phyloP scores from a whole-genome alignment of 176 grass and related monocot genomes.

The Themeda triandra region DNA sequence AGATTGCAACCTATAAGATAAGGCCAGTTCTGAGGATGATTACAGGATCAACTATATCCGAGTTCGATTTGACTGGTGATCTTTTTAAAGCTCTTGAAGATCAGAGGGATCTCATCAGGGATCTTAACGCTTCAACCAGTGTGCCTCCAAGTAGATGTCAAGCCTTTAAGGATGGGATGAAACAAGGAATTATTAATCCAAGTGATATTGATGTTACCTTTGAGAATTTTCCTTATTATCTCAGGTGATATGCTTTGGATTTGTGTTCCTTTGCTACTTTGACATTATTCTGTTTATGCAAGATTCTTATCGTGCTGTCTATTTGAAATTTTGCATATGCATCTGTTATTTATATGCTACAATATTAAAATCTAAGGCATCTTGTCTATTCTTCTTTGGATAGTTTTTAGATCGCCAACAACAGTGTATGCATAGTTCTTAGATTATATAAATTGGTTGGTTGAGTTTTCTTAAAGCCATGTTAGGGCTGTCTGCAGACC shows the following conservation, averaged over 20 bases:
- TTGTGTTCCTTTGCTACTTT: conserved; percentile 26
- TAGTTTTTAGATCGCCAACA: conserved; percentile 21
- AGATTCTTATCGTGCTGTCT: background rate
- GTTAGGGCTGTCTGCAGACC: background rate
- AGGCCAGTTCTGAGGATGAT: conserved; percentile 73
- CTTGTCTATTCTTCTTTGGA: conserved; percentile 1
- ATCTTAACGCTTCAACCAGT: conserved; percentile 45
- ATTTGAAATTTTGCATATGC: conserved; percentile 10
- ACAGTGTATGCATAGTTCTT: background rate
- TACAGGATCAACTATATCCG: conserved; percentile 60
- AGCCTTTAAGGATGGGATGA: conserved; percentile 90
- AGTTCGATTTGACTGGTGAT: conserved; percentile 85
- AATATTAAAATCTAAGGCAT: conserved; percentile 16
- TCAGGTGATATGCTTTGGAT: conserved; percentile 67
- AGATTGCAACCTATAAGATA: conserved; percentile 75
- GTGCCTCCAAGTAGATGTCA: conserved; percentile 71
- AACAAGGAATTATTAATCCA: conserved; percentile 78
- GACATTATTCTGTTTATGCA: conserved; percentile 9
- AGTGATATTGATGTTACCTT: conserved; percentile 85
- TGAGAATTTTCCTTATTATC: conserved; percentile 93
- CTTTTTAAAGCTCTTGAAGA: conserved; percentile 81
- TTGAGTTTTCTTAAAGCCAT: background rate
- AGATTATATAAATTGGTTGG: background rate
- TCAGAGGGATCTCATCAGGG: conserved; percentile 69
- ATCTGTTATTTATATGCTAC: conserved; percentile 7